Percentiles rank a stretch among this genome's conserved stretches.
These are phyloP conservation scores for Thielaviopsis populi DNA, from an alignment of 2,329 filamentous ascomycete genomes.

Conservation along the genomic window DNA sequence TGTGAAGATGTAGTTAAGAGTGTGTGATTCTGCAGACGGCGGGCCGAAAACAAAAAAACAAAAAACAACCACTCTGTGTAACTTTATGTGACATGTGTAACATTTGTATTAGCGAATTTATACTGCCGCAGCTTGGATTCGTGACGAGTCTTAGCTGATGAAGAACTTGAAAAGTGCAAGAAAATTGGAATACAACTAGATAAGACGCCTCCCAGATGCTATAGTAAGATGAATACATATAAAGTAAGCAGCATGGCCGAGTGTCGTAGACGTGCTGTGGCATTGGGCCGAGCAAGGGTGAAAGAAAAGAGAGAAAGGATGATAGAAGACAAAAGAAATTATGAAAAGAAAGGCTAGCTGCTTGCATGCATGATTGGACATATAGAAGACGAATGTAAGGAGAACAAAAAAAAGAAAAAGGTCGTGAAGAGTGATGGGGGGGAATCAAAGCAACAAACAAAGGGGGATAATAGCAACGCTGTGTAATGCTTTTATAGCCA, in stretches of 20 bases:
- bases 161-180: background rate
- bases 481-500: conserved; percentile 44
- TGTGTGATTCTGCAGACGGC: background rate
- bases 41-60: background rate
- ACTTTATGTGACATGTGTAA: conserved; percentile 8
- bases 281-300: background rate
- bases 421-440: background rate
- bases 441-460: background rate
- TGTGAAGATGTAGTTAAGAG: conserved; percentile 50
- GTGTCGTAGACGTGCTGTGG: background rate
- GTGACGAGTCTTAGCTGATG: no score
- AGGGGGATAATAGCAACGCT: background rate
- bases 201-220: conserved; percentile 1
- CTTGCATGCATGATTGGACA: background rate
- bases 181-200: background rate
- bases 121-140: no score
- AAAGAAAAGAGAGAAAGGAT: background rate
- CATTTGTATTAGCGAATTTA: no score
- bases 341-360: background rate
- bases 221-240: background rate
- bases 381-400: background rate
- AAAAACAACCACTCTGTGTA: background rate
- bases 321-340: background rate
- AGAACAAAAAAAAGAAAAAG: background rate
- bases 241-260: background rate